A percentile compares a stretch with the other conserved stretches of the same genome.
phyloP scores from a whole-genome alignment of 2,329 filamentous ascomycete species.

The Talaromyces sp. region DNA sequence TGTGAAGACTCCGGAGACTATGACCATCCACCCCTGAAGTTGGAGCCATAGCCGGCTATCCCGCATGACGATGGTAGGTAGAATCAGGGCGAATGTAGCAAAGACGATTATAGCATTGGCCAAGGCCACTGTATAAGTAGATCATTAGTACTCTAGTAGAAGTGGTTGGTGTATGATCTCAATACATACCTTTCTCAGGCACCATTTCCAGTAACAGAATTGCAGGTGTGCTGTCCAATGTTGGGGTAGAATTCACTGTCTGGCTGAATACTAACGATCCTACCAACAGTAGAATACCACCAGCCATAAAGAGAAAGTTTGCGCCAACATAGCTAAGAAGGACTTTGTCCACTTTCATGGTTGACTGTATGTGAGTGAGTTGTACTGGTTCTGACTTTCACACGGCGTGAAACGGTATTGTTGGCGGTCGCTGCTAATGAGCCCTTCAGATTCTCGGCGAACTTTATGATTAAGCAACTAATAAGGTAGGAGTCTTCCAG shows the following conservation, averaged over 20 bases:
- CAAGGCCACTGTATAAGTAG: constrained; percentile 53
- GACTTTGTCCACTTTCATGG: constrained; percentile 48
- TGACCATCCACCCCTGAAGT: constrained; percentile 59
- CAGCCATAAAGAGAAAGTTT: constrained; percentile 50
- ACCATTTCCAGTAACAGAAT: constrained; percentile 50
- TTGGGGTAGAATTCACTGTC: constrained; percentile 39
- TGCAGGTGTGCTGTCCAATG: constrained; percentile 46
- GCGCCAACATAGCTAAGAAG: constrained; percentile 48
- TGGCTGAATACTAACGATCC: constrained; percentile 49
- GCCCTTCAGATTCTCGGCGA: not conserved
- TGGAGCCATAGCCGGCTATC: constrained; percentile 66
- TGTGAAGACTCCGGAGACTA: constrained; percentile 59
- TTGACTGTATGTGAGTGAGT: not conserved
- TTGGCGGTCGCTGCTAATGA: not conserved
- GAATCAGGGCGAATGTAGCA: constrained; percentile 61
- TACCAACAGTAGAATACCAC: constrained; percentile 49
- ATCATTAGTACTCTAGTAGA: not conserved
- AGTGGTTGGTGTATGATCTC: not conserved
- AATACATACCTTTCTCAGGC: constrained; percentile 46
- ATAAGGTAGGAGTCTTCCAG: not conserved
- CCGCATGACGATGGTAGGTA: constrained; percentile 66
- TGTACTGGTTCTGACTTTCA: not conserved
- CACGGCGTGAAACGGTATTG: not conserved
- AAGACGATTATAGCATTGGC: constrained; percentile 69
- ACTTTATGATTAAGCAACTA: not conserved